A percentile compares a stretch with the other conserved stretches of the same genome.
Evolutionary conservation across 345 rosid genomes (phyloP).

Genomic region (Pelargonium nanum): DNA sequence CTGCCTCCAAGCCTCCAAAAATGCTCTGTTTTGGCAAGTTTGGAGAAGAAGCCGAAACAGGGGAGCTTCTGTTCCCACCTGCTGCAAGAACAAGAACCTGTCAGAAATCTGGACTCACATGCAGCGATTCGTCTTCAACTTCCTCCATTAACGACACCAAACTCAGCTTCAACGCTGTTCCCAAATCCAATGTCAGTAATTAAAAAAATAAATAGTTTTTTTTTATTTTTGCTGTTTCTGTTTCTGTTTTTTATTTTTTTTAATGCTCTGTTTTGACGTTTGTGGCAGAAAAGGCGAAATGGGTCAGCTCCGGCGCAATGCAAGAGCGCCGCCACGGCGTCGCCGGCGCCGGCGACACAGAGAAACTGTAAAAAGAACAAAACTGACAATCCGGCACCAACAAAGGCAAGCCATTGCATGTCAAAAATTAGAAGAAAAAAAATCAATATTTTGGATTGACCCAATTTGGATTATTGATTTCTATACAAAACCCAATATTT

Average conservation of each 20-base stretch:
- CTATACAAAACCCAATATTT: no score
- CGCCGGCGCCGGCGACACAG: slow-evolving; percentile 15
- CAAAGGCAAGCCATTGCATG: slow-evolving; percentile 32
- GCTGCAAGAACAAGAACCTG: slow-evolving; percentile 4
- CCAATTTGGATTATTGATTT: background rate
- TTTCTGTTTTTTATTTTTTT: background rate
- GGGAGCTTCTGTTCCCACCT: background rate
- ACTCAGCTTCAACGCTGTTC: slow-evolving; percentile 8
- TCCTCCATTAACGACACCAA: slow-evolving; percentile 25
- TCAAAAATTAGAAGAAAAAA: background rate
- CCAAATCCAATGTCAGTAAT: slow-evolving; percentile 24
- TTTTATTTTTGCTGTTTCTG: background rate
- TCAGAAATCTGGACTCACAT: slow-evolving; percentile 31
- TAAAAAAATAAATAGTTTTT: background rate
- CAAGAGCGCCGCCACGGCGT: background rate
- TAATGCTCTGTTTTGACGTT: background rate
- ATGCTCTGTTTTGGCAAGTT: slow-evolving; percentile 72
- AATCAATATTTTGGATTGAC: background rate
- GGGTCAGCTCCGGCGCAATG: slow-evolving; percentile 16
- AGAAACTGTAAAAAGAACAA: slow-evolving; percentile 38
- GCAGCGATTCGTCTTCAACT: slow-evolving; percentile 34
- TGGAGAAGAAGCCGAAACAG: slow-evolving; percentile 16
- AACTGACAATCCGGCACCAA: slow-evolving; percentile 30
- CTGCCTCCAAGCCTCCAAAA: slow-evolving; percentile 31
- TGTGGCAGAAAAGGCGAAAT: slow-evolving; percentile 41